phyloP scores from a whole-genome alignment of 441 rosid genomes.

The Erodium texanum region DNA sequence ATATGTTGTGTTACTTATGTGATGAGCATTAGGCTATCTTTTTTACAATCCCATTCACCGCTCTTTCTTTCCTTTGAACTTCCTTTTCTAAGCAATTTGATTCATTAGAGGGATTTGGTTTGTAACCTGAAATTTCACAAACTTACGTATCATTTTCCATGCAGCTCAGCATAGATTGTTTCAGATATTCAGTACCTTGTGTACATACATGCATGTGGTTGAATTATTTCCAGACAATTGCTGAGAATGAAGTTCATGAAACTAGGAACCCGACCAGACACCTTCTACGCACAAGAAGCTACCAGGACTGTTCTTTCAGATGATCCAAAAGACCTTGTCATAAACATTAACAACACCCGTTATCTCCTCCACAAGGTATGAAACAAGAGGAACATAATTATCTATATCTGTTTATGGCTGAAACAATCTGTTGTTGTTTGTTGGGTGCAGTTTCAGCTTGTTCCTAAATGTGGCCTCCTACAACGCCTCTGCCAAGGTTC shows the following conservation, averaged over 20 bases:
- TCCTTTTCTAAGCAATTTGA: too few relatives aligned
- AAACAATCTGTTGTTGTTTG: conserved; percentile 12
- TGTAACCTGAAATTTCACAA: too few relatives aligned
- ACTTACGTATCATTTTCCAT: too few relatives aligned
- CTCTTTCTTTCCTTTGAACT: too few relatives aligned
- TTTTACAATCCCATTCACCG: too few relatives aligned
- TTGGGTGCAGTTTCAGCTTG: conserved; percentile 71
- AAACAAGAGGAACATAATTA: neutral
- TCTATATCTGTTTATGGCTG: neutral
- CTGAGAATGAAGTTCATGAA: conserved; percentile 90
- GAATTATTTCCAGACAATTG: neutral
- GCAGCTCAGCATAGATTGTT: neutral
- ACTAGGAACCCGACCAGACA: conserved; percentile 80
- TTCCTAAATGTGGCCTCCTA: conserved; percentile 81
- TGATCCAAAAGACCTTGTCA: conserved; percentile 51
- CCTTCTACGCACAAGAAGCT: conserved; percentile 79
- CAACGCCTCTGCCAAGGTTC: conserved; percentile 41
- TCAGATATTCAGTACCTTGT: neutral
- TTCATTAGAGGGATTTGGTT: too few relatives aligned
- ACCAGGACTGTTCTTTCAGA: conserved; percentile 78
- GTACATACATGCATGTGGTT: too few relatives aligned
- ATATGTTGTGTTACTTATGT: too few relatives aligned
- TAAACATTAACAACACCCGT: conserved; percentile 49
- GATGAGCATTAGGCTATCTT: too few relatives aligned
- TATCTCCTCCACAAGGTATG: conserved; percentile 83